Conservation (phyloP, 1,139 yeast species). For the Kodamaea sp. region DNA sequence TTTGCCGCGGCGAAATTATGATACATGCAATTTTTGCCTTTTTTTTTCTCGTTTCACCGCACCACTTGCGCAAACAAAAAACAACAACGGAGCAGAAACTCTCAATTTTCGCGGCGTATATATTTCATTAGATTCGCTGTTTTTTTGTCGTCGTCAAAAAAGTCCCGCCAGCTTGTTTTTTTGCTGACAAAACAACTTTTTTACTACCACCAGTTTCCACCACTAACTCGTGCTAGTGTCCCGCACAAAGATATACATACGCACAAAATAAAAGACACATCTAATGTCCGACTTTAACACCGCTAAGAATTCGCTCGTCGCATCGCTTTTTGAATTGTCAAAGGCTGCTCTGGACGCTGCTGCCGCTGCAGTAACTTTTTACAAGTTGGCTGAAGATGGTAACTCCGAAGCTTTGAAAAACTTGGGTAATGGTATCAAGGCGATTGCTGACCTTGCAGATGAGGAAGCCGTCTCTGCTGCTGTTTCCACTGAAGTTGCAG, state of each 20-base stretch:
- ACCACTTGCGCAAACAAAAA: too few relatives aligned
- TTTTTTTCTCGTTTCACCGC: too few relatives aligned
- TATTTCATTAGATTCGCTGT: conserved; percentile 4
- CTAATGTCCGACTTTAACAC: conserved; percentile 36
- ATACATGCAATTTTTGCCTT: too few relatives aligned
- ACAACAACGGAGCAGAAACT: too few relatives aligned
- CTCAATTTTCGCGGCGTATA: too few relatives aligned
- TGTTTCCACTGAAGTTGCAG: conserved; percentile 16
- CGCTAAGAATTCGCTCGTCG: conserved; percentile 56
- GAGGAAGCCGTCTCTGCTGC: conserved; percentile 17
- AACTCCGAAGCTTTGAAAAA: conserved; percentile 31
- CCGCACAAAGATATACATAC: not conserved
- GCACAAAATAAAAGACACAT: conserved; percentile 1
- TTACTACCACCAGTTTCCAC: conserved; percentile 4
- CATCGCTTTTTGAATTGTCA: conserved; percentile 74
- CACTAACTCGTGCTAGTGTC: conserved; percentile 1
- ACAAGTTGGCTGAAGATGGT: conserved; percentile 47
- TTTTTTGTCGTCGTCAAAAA: conserved; percentile 3
- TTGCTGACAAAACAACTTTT: not conserved
- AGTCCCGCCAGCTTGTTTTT: too few relatives aligned
- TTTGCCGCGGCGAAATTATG: too few relatives aligned
- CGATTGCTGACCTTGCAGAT: conserved; percentile 5
- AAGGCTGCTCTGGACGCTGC: conserved; percentile 82
- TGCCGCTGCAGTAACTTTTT: conserved; percentile 69
- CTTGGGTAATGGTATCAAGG: conserved; percentile 2